Evolutionary conservation across 306 rosid species (phyloP).

Genomic region (Cucurbita moschata): DNA sequence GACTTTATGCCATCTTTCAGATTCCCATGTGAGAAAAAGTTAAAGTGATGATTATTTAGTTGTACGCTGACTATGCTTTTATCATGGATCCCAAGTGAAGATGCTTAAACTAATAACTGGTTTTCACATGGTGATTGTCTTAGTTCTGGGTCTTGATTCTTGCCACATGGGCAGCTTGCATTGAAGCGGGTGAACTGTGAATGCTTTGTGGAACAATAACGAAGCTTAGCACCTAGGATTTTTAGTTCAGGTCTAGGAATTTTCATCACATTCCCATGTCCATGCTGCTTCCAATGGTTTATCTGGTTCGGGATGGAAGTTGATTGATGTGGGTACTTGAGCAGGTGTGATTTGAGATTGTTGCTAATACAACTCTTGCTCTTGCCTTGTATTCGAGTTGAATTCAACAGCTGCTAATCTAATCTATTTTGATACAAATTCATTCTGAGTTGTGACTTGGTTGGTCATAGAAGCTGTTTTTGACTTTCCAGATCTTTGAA

Average conservation of each 20-base stretch:
- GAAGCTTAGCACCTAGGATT: no score
- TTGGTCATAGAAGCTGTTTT: neutral
- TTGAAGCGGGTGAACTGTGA: neutral
- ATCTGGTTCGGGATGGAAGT: neutral
- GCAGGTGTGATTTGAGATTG: neutral
- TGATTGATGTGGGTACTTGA: neutral
- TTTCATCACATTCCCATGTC: neutral
- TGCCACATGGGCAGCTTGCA: neutral
- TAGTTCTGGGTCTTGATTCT: neutral
- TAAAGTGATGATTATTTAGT: neutral
- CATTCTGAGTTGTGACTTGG: neutral
- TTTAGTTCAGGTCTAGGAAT: neutral
- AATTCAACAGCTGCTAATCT: neutral
- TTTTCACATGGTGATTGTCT: neutral
- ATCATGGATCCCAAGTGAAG: neutral
- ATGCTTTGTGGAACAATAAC: neutral
- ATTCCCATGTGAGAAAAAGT: conserved; percentile 7
- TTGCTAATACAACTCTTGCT: neutral
- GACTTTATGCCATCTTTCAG: neutral
- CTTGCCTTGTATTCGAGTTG: neutral
- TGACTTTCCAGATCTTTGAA: neutral
- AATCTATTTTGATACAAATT: neutral
- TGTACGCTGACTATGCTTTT: neutral
- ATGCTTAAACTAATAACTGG: neutral
- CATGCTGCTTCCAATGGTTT: no score